These are phyloP conservation scores for Penicillium aurantiogriseum DNA, from an alignment of 2,329 filamentous ascomycete species.

Conservation along the genomic window DNA sequence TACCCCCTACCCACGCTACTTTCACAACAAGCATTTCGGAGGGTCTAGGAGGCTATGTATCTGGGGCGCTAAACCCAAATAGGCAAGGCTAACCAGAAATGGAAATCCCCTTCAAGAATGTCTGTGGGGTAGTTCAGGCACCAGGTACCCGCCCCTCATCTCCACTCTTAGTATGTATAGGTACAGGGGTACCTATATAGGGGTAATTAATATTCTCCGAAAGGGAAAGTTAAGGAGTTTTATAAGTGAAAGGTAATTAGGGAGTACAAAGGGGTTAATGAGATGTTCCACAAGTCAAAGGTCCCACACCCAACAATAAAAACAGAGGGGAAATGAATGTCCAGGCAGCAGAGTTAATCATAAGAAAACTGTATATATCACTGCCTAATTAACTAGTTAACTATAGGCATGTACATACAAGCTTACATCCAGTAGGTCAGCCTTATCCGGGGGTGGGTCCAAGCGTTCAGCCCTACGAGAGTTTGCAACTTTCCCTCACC, in stretches of 20 bases:
- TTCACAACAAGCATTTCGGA: neutral
- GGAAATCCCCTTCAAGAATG: neutral
- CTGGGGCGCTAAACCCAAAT: neutral
- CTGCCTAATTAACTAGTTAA: neutral
- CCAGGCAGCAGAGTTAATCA: slow-evolving; percentile 3
- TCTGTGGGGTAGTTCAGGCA: neutral
- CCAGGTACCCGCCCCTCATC: neutral
- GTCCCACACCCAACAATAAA: neutral
- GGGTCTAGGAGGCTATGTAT: neutral
- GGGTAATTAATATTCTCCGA: neutral
- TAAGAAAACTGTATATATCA: too few species aligned
- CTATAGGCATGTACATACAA: neutral
- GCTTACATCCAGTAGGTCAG: neutral
- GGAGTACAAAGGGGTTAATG: neutral
- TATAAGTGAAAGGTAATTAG: neutral
- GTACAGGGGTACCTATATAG: neutral
- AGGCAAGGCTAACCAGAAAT: neutral
- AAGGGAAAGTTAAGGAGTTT: neutral
- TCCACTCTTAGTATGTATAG: neutral
- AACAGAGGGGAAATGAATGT: neutral
- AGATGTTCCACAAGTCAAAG: neutral
- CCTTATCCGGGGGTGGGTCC: slow-evolving; percentile 2
- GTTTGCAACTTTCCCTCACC: neutral
- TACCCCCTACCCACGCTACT: neutral
- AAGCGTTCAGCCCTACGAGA: slow-evolving; percentile 2